Base-by-base conservation (phyloP, 2,329 filamentous ascomycete genomes). In the Nemania abortiva region DNA sequence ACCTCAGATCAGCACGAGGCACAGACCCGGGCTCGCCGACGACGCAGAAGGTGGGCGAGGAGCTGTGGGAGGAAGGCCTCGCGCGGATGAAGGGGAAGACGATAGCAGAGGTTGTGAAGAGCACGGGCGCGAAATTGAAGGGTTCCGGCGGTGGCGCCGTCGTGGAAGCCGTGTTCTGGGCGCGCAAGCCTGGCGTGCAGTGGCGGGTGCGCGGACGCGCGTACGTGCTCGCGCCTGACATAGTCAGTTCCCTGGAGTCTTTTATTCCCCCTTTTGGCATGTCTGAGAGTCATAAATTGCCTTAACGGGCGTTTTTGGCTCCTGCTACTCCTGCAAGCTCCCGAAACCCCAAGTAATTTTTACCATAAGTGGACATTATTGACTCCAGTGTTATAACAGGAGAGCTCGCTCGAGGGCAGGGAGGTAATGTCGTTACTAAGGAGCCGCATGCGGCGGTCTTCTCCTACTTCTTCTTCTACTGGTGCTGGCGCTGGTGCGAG, bases 121-220 rank as follows among this genome's bases (percentile, higher is more conserved):
- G 22, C 84, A 89, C 52, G 84, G 85, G 34, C 53, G 63, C 39
- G 18, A 84, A 81, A 69, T 22, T 64, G 57, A 18, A 72, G 73
- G 83, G 89, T 64, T 85, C 84, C 70, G 90, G 90, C 10, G 87
- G 90, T 42, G 90, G 93, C 47, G 89, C 89, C 0, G 85, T 87
- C 2, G 89, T 95, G n/a, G 95, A 98, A 81, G 93, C 90, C 6
- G 66, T 73, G 31, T 79, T 76, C 61, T 98, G 95, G 95, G 84
- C 90, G 10, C 87, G 88, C 72, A 87, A 91, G 52, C 84, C 85
- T 5, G 87, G 85, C 79, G 91, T 89, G 18, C 95, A 98, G 83
- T 98, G 95, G 95, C 88, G 95, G 68, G 80, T 98, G 39, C 89
- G 90, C 56, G 95, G 95, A 1, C 85, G 83, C 67, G 92, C 91